Percentiles rank a stretch among this genome's conserved stretches.
phyloP scores from a whole-genome alignment of 2,329 filamentous ascomycete species.

The Aspergillus sp. region DNA sequence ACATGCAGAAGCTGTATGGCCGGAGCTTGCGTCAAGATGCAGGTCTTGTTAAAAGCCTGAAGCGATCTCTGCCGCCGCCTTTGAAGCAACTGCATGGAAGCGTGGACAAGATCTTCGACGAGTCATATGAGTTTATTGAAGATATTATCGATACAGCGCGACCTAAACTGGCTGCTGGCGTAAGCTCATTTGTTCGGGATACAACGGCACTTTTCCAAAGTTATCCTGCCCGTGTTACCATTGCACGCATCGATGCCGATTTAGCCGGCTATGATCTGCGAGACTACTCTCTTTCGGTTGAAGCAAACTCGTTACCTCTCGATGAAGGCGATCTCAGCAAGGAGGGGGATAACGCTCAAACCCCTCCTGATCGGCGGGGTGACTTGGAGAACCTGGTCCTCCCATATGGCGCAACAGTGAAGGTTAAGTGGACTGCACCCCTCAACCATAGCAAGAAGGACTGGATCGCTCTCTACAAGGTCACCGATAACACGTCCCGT shows the following conservation, averaged over 20 bases:
- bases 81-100: constrained; percentile 82
- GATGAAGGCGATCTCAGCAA: constrained; percentile 65
- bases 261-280: constrained; percentile 76
- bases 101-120: constrained; percentile 81
- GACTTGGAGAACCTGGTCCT: constrained; percentile 74
- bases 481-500: constrained; percentile 86
- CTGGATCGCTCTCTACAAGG: constrained; percentile 95
- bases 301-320: constrained; percentile 60
- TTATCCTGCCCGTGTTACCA: constrained; percentile 80
- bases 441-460: constrained; percentile 84
- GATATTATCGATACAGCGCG: constrained; percentile 83
- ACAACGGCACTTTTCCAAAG: constrained; percentile 85
- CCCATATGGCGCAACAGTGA: constrained; percentile 87
- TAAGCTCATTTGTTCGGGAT: constrained; percentile 84
- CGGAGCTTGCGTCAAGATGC: constrained; percentile 79
- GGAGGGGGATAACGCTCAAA: constrained; percentile 69
- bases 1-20: constrained; percentile 98
- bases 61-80: constrained; percentile 78
- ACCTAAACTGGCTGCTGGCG: constrained; percentile 81
- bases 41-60: constrained; percentile 87
- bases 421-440: constrained; percentile 86
- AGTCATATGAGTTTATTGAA: constrained; percentile 84
- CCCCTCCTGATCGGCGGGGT: constrained; percentile 60
- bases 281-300: constrained; percentile 74
- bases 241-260: constrained; percentile 76